These are phyloP conservation scores for Chytriomyces confervae DNA, from an alignment of 192 early-diverging fungal genomes.

Conservation along the genomic window DNA sequence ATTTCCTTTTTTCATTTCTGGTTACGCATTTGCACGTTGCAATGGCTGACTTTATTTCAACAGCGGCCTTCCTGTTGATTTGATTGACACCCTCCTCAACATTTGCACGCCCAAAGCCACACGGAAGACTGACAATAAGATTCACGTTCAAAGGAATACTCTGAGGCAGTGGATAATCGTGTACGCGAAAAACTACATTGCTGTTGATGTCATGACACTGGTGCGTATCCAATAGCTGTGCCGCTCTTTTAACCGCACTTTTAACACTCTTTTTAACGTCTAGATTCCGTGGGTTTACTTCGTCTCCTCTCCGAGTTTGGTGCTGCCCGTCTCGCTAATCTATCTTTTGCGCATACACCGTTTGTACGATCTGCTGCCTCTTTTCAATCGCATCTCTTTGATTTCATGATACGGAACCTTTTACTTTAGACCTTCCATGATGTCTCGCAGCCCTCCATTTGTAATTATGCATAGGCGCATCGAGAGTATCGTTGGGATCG, in stretches of 20 bases:
- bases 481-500: conserved; percentile 19
- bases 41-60: neutral
- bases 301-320: neutral
- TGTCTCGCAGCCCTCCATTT: neutral
- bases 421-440: neutral
- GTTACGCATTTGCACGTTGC: neutral
- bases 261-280: neutral
- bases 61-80: neutral
- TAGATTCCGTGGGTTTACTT: conserved; percentile 2
- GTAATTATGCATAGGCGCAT: neutral
- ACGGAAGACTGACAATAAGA: neutral
- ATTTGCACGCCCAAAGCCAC: neutral
- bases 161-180: neutral
- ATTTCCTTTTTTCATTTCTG: neutral
- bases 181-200: conserved; percentile 5
- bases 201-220: conserved; percentile 17
- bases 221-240: neutral
- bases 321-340: neutral
- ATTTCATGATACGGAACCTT: too few relatives aligned
- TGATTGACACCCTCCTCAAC: conserved; percentile 6
- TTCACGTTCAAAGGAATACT: neutral
- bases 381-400: too few relatives aligned
- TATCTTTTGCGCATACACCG: conserved; percentile 9
- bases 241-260: neutral
- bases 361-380: neutral